Percentiles rank a stretch among this genome's conserved stretches.
phyloP scores from a whole-genome alignment of 257 asterid genomes.

The Thymus quinquecostatus region DNA sequence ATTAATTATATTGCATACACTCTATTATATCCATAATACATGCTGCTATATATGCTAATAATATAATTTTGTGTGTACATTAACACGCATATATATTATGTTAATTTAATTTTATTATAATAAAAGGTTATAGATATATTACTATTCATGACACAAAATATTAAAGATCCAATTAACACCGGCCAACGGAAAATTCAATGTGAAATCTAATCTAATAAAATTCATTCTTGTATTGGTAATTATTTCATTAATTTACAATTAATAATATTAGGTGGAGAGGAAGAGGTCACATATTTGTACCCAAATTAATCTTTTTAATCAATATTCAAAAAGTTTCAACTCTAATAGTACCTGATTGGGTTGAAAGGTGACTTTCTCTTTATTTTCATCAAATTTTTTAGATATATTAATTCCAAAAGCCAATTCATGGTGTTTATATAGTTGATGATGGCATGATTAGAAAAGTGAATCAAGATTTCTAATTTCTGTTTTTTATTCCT shows the following conservation, averaged over 20 bases:
- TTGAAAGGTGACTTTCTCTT: no score
- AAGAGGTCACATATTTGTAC: constrained; percentile 20
- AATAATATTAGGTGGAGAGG: constrained; percentile 18
- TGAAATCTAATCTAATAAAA: neutral
- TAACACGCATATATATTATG: neutral
- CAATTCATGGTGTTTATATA: neutral
- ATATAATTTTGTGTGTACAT: neutral
- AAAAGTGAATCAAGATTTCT: neutral
- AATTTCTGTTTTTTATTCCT: constrained; percentile 16
- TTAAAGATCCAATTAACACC: neutral
- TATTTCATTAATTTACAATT: neutral
- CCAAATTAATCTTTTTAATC: constrained; percentile 3
- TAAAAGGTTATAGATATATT: neutral
- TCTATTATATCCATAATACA: neutral
- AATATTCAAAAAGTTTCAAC: no score
- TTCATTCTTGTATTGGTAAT: neutral
- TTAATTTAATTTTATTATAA: neutral
- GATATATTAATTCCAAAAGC: no score
- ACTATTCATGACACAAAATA: neutral
- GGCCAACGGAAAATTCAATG: neutral
- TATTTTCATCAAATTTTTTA: no score
- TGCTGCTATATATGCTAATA: neutral
- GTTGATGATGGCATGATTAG: neutral
- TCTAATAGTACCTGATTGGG: no score
- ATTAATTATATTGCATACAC: no score